A percentile compares a stretch with the other conserved stretches of the same genome.
These are phyloP conservation scores for Apiospora malaysiana DNA, from an alignment of 2,329 filamentous ascomycete species.

Conservation along the genomic window DNA sequence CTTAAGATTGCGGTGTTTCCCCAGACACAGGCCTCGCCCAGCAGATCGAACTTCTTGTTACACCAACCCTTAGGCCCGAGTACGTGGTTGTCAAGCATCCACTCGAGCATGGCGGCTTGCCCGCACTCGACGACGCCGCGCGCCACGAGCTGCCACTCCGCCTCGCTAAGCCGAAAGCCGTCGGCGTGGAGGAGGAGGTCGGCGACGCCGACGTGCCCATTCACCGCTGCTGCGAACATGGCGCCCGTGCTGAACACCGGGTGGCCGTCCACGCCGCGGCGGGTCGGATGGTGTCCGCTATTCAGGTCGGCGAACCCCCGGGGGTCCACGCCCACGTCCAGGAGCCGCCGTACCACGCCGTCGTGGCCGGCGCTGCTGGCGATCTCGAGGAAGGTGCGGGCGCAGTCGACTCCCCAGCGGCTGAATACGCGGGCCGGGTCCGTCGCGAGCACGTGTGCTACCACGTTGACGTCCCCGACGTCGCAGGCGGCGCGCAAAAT, in stretches of 20 bases:
- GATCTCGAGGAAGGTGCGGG: background rate
- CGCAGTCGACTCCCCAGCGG: background rate
- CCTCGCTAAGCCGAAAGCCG: background rate
- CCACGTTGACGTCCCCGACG: background rate
- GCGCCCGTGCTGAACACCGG: background rate
- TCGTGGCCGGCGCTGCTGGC: background rate
- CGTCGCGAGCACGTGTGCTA: background rate
- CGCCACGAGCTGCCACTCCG: background rate
- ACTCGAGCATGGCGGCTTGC: background rate
- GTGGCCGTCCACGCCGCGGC: background rate
- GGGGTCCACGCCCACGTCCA: background rate
- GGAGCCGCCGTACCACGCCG: background rate
- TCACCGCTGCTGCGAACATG: background rate
- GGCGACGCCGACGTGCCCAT: background rate
- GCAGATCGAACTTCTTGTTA: background rate
- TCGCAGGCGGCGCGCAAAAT: background rate
- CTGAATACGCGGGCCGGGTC: background rate
- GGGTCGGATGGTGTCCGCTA: background rate
- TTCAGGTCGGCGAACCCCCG: background rate
- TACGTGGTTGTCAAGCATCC: background rate
- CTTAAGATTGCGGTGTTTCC: background rate
- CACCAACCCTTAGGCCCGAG: background rate
- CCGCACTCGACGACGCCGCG: background rate
- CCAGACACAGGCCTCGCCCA: conserved; percentile 12
- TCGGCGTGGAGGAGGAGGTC: background rate